Base-by-base conservation (phyloP, 371 early-diverging fungal genomes). In the Nematocida homosporus region DNA sequence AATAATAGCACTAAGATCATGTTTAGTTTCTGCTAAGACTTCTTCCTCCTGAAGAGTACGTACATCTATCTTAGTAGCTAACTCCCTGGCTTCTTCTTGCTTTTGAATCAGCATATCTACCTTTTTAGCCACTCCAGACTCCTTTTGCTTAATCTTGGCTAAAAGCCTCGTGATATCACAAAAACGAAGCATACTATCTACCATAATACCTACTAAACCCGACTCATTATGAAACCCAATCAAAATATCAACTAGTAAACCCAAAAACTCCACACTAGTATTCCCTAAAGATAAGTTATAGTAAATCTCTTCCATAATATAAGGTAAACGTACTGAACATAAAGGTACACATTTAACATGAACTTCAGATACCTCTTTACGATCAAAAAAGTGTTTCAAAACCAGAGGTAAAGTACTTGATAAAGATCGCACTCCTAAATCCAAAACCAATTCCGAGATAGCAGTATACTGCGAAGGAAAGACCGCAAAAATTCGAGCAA, bases 381-480 rank as follows among this genome's bases (percentile, higher is more conserved):
- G 54, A 18, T 20, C 40, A 1, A 66, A 40, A 30, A 63, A 44
- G 47, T 66, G 37, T 6, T 55, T 55, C 1, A 66, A 32, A 10
- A 66, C 20, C 23, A 53, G 5, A n/a, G 23, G 27, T 47, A 55
- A 56, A 6, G 40, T 23, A 6, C 6, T 1, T 20, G 18, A 30
- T 13, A 37, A 25, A 25, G 41, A 55, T 25, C 56, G 54, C 10
- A 16, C 25, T 10, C 32, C 56, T 20, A 66, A 40, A 4, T 66
- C 61, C 25, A 66, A 52, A 38, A 38, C 30, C 8, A 35, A n/a
- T 0, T 20, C 40, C n/a, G 66, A 34, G 35, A 66, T 66, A 2
- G 5, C 35, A 6, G 30, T 18, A 34, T 66, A 66, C 56, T 55
- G 61, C 8, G 66, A 66, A 41, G 66, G 66, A 38, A 66, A 66